These are phyloP conservation scores for Suhomyces prunicola DNA, from an alignment of 805 yeast genomes.

Conservation along the genomic window DNA sequence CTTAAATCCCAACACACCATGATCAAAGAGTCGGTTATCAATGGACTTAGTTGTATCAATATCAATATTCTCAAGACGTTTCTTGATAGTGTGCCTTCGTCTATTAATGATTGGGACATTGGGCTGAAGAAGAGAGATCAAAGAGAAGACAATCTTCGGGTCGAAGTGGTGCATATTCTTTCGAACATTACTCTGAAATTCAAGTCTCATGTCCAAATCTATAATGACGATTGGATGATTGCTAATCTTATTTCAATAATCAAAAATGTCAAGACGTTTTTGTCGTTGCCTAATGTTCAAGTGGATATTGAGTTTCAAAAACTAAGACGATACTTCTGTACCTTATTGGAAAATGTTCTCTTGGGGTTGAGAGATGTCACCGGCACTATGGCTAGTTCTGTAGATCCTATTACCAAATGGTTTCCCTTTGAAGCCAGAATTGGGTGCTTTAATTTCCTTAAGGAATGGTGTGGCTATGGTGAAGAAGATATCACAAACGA, in stretches of 20 bases:
- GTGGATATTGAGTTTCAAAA: conserved; percentile 68
- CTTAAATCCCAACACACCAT: conserved; percentile 64
- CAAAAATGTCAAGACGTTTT: conserved; percentile 57
- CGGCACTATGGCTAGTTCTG: conserved; percentile 6
- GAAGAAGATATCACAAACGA: conserved; percentile 61
- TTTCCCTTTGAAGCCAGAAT: conserved; percentile 85
- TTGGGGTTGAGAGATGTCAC: conserved; percentile 45
- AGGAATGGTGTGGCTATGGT: conserved; percentile 96
- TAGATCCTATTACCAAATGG: conserved; percentile 41
- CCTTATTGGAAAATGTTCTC: conserved; percentile 73
- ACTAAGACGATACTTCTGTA: conserved; percentile 79
- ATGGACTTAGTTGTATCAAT: conserved; percentile 86
- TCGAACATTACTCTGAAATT: conserved; percentile 66
- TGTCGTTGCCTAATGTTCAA: conserved; percentile 58
- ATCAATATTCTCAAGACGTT: conserved; percentile 83
- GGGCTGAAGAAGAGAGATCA: conserved; percentile 29
- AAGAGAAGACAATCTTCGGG: conserved; percentile 49
- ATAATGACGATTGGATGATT: conserved; percentile 66
- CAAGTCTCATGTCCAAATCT: conserved; percentile 44
- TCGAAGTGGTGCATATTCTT: conserved; percentile 77
- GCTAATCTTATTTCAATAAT: conserved; percentile 59
- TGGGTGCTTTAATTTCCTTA: conserved; percentile 75
- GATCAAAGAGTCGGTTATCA: conserved; percentile 81
- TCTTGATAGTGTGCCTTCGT: conserved; percentile 68
- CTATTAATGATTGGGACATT: conserved; percentile 48